Percentiles rank a stretch among this genome's conserved stretches.
Evolutionary conservation across 163 green algal genomes (phyloP).

Genomic region (Scenedesmus sp.): DNA sequence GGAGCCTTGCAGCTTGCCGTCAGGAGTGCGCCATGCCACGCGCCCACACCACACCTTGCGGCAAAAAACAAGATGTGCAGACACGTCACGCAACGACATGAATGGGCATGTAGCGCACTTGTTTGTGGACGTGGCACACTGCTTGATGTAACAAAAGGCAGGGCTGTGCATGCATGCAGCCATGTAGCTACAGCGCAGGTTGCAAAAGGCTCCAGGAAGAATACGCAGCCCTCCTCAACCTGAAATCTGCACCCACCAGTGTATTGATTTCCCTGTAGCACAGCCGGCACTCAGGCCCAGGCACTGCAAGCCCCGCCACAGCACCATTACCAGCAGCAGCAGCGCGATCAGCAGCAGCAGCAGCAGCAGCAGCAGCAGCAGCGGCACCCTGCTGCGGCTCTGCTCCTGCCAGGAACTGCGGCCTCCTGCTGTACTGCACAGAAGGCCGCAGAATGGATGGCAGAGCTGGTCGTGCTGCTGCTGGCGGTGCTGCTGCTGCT

Average conservation of each 20-base stretch:
- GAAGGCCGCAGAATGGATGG: background rate
- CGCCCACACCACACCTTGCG: constrained; percentile 18
- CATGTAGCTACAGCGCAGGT: too few relatives aligned
- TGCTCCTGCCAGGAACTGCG: background rate
- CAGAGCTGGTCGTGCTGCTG: constrained; percentile 10
- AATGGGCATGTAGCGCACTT: too few relatives aligned
- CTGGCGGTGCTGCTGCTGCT: background rate
- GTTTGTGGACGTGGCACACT: too few relatives aligned
- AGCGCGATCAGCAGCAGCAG: background rate
- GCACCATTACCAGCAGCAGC: background rate
- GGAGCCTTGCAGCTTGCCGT: background rate
- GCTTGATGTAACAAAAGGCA: too few relatives aligned
- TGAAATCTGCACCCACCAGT: constrained; percentile 21
- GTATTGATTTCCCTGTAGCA: constrained; percentile 27
- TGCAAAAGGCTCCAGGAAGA: too few relatives aligned
- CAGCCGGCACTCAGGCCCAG: constrained; percentile 16
- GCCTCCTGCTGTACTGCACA: background rate
- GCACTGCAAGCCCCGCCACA: background rate
- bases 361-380: background rate
- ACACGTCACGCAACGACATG: too few relatives aligned
- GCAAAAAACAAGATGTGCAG: background rate
- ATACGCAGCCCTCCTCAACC: too few relatives aligned
- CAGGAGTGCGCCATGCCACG: background rate
- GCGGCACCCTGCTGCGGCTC: background rate
- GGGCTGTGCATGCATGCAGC: too few relatives aligned